A percentile compares a stretch with the other conserved stretches of the same genome.
phyloP scores from a whole-genome alignment of 164 flowering plant genomes.

The Macadamia integrifolia region DNA sequence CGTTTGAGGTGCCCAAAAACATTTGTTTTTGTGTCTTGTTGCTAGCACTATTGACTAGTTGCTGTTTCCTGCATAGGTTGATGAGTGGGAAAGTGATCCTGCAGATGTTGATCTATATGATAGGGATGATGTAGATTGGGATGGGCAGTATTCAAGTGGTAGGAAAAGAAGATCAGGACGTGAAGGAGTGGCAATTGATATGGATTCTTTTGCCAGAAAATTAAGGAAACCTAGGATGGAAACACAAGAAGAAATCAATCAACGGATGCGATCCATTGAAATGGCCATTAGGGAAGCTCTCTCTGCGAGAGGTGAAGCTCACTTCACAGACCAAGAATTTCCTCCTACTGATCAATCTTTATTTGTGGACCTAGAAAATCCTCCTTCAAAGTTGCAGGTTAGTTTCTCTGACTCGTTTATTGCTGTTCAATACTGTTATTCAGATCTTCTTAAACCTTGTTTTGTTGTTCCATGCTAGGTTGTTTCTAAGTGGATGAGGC shows the following conservation, averaged over 20 bases:
- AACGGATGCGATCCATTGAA: constrained; percentile 91
- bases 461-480: constrained; percentile 39
- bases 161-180: constrained; percentile 87
- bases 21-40: not conserved
- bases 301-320: constrained; percentile 74
- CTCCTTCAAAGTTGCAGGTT: constrained; percentile 83
- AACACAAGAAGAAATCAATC: constrained; percentile 83
- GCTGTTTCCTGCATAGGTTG: constrained; percentile 47
- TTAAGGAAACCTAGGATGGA: constrained; percentile 84
- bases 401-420: constrained; percentile 9
- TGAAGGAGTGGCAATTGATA: constrained; percentile 60
- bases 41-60: constrained; percentile 3
- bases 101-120: constrained; percentile 95
- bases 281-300: constrained; percentile 95
- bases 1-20: not conserved
- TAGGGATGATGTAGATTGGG: constrained; percentile 98
- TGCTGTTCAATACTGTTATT: constrained; percentile 1
- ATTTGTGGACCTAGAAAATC: constrained; percentile 73
- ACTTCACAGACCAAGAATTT: constrained; percentile 94
- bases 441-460: constrained; percentile 5
- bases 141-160: constrained; percentile 98
- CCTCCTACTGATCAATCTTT: constrained; percentile 93
- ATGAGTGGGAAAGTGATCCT: constrained; percentile 97
- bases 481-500: constrained; percentile 92
- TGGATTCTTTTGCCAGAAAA: constrained; percentile 81